Percentiles rank a stretch among this genome's conserved stretches.
phyloP scores from a whole-genome alignment of 495 filamentous ascomycete species.

The Wilcoxina mikolae region DNA sequence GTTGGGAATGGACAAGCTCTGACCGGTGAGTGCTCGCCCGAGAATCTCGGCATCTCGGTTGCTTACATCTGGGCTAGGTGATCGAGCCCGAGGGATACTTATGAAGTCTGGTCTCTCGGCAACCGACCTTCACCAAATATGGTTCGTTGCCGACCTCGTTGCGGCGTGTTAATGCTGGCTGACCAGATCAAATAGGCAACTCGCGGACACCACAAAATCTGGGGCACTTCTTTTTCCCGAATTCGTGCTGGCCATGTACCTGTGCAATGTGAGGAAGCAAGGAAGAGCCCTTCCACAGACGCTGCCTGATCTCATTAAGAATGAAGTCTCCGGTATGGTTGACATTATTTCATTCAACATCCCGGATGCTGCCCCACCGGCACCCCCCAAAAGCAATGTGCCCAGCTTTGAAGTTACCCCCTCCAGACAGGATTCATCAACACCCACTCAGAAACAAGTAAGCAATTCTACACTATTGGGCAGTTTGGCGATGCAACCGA shows the following conservation, averaged over 20 bases:
- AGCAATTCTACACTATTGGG: constrained; percentile 25
- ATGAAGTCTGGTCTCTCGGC: constrained; percentile 72
- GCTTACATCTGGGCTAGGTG: constrained; percentile 34
- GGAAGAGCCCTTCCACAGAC: constrained; percentile 61
- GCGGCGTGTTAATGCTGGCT: not conserved
- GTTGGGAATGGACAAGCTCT: constrained; percentile 76
- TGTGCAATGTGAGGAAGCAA: constrained; percentile 84
- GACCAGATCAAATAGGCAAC: constrained; percentile 41
- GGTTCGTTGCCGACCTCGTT: constrained; percentile 1
- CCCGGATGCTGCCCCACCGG: constrained; percentile 51
- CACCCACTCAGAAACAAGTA: constrained; percentile 21
- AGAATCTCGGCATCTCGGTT: not conserved
- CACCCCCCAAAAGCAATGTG: constrained; percentile 45
- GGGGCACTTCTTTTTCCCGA: constrained; percentile 95
- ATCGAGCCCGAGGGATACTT: constrained; percentile 77
- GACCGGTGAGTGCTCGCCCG: constrained; percentile 42
- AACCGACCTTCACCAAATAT: constrained; percentile 48
- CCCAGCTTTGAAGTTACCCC: constrained; percentile 55
- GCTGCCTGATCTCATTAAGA: constrained; percentile 74
- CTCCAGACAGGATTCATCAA: constrained; percentile 11
- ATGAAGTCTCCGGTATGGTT: constrained; percentile 98
- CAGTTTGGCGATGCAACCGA: constrained; percentile 31
- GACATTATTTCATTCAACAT: constrained; percentile 97
- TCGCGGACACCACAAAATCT: constrained; percentile 95
- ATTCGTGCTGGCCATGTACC: constrained; percentile 96